A percentile compares a stretch with the other conserved stretches of the same genome.
phyloP scores from a whole-genome alignment of 192 early-diverging fungal species.

The Coemansia guatemalensis region DNA sequence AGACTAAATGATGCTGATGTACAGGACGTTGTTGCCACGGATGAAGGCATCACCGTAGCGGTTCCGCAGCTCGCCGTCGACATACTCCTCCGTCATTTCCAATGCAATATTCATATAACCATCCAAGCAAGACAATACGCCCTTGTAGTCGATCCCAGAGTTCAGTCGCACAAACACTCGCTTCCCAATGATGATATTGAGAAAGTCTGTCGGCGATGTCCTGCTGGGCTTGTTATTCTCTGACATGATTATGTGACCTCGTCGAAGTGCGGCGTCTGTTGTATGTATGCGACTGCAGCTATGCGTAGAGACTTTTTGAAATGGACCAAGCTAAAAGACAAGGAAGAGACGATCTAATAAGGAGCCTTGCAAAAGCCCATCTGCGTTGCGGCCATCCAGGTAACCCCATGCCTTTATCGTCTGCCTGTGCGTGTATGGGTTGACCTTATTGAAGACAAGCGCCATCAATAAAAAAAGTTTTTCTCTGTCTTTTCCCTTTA shows the following conservation, averaged over 20 bases:
- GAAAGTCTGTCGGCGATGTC: slow-evolving; percentile 85
- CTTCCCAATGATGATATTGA: slow-evolving; percentile 79
- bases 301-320: slow-evolving; percentile 15
- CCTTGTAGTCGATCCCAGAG: slow-evolving; percentile 94
- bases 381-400: background rate
- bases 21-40: slow-evolving; percentile 90
- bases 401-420: background rate
- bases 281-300: slow-evolving; percentile 8
- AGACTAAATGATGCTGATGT: slow-evolving; percentile 58
- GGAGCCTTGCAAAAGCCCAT: background rate
- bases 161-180: slow-evolving; percentile 91
- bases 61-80: slow-evolving; percentile 91
- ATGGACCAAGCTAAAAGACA: background rate
- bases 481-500: slow-evolving; percentile 1
- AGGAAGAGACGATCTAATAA: background rate
- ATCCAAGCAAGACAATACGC: slow-evolving; percentile 88
- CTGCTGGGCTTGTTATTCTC: slow-evolving; percentile 21
- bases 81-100: slow-evolving; percentile 95
- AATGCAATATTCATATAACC: slow-evolving; percentile 98
- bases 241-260: slow-evolving; percentile 7
- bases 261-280: background rate
- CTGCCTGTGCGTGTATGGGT: background rate
- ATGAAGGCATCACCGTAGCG: slow-evolving; percentile 95
- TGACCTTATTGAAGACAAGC: background rate
- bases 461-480: background rate